Base-by-base conservation (phyloP, 768 basidiomycete species). In the Udeniomyces megalosporus region DNA sequence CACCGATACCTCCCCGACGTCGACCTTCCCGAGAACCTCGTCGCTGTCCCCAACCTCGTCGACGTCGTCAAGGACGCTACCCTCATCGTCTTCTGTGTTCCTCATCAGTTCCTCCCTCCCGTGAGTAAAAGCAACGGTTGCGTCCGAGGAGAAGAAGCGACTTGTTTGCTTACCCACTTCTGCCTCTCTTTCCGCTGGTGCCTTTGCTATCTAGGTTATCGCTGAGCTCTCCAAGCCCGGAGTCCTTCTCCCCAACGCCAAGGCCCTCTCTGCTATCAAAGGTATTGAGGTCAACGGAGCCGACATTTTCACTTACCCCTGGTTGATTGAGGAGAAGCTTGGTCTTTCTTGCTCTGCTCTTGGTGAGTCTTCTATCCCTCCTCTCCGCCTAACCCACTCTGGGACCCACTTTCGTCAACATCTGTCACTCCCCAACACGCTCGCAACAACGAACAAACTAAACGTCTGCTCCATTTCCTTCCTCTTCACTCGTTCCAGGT, bases 221-320 rank as follows among this genome's bases (percentile, higher is more conserved):
- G 63, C 63, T 42, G 63, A 64, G 48, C 63, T 64, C 45, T 48
- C 50, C 50, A 58, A 64, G 52, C 63, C 63, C 29, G 63, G 63
- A 32, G 67, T 77, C 29, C 61, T 69, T 1, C 68, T 70, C 54
- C 57, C 57, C n/a, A 69, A 68, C 15, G 72, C 74, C 46, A 70
- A 74, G 60, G 77, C 73, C 14, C 72, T 77, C 58, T 75, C 77
- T 4, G 69, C 77, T 54, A 74, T 77, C 70, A 78, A 78, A 75
- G 77, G 77, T 31, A 76, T 78, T 52, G 75, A 76, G 32, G 76
- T 78, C 47, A 66, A 75, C 29, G 72, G 71, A 8, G 54, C 66
- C 54, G 67, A 75, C 53, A 77, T 78, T 66, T 68, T 71, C 64
- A 74, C 77, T 66, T 77, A 75, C 68, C 72, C 76, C 34, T 75